Percentiles rank a stretch among this genome's conserved stretches.
Evolutionary conservation across 495 filamentous ascomycete genomes (phyloP).

Genomic region (Tricharina praecox): DNA sequence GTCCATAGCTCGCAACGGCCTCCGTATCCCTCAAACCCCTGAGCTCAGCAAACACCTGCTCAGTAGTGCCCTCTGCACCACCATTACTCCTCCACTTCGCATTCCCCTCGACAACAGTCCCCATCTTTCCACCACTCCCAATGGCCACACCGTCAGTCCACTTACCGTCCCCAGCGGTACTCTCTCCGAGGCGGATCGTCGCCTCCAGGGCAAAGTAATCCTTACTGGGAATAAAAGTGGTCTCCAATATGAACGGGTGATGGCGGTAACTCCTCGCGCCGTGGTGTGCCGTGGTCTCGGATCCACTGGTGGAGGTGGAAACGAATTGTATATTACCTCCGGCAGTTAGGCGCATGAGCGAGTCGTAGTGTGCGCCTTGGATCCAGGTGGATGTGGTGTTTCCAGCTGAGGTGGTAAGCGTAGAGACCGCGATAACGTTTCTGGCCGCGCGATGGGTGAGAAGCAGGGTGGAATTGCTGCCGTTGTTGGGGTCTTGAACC

Average conservation of each 20-base stretch:
- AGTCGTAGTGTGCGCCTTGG: constrained; percentile 39
- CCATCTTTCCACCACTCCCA: constrained; percentile 1
- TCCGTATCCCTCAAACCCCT: constrained; percentile 10
- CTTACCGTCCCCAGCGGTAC: not conserved
- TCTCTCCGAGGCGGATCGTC: constrained; percentile 1
- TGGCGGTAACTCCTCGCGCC: not conserved
- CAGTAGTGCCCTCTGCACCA: constrained; percentile 6
- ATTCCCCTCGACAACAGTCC: constrained; percentile 8
- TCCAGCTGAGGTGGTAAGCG: constrained; percentile 32
- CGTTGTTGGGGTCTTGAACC: constrained; percentile 33
- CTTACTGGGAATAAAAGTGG: constrained; percentile 3
- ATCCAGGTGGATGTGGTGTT: constrained; percentile 37
- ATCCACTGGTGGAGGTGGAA: constrained; percentile 6
- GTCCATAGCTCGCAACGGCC: constrained; percentile 13
- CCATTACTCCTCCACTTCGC: constrained; percentile 7
- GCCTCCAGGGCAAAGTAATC: constrained; percentile 11
- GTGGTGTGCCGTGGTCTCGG: not conserved
- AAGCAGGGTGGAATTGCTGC: constrained; percentile 47
- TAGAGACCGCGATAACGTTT: constrained; percentile 37
- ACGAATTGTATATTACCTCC: constrained; percentile 3
- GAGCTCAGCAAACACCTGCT: constrained; percentile 7
- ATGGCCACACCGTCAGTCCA: not conserved
- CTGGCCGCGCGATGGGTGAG: constrained; percentile 36
- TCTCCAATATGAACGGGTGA: constrained; percentile 4
- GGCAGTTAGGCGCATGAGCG: constrained; percentile 3